These are phyloP conservation scores for Picochlorum sp. DNA, from an alignment of 139 green algal species.

Conservation along the genomic window DNA sequence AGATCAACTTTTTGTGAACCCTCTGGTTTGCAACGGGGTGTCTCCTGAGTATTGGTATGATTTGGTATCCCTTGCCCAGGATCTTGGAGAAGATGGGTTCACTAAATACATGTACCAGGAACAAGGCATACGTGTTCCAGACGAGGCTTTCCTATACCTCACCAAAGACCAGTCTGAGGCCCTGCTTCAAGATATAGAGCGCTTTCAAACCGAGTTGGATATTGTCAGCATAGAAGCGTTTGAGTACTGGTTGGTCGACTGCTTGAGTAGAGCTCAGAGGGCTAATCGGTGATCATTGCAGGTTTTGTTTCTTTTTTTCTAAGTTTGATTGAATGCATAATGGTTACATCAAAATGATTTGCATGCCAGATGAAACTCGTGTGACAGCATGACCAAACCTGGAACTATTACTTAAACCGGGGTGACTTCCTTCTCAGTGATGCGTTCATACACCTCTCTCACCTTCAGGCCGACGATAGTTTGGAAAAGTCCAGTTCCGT, in stretches of 20 bases:
- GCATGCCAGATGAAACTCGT: constrained; percentile 8
- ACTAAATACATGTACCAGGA: not conserved
- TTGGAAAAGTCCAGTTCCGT: constrained; percentile 98
- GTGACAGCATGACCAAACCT: constrained; percentile 10
- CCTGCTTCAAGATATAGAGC: constrained; percentile 14
- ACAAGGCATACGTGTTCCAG: not conserved
- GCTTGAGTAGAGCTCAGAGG: constrained; percentile 14
- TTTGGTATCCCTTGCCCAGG: constrained; percentile 24
- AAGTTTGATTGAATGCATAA: not conserved
- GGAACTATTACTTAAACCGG: constrained; percentile 16
- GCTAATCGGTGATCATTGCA: constrained; percentile 18
- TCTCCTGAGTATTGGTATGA: constrained; percentile 33
- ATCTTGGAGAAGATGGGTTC: not conserved
- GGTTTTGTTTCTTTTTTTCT: not conserved
- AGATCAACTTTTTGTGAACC: constrained; percentile 42
- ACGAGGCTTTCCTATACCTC: constrained; percentile 15
- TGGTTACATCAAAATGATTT: constrained; percentile 8
- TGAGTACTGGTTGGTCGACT: constrained; percentile 23
- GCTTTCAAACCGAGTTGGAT: not conserved
- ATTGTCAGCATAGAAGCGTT: constrained; percentile 14
- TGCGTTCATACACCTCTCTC: constrained; percentile 92
- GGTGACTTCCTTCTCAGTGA: constrained; percentile 65
- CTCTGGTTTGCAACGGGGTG: constrained; percentile 36
- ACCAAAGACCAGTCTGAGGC: constrained; percentile 12
- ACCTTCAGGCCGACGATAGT: constrained; percentile 96